Base-by-base conservation (phyloP, 2,329 filamentous ascomycete genomes). In the Didymellaceae sp. region DNA sequence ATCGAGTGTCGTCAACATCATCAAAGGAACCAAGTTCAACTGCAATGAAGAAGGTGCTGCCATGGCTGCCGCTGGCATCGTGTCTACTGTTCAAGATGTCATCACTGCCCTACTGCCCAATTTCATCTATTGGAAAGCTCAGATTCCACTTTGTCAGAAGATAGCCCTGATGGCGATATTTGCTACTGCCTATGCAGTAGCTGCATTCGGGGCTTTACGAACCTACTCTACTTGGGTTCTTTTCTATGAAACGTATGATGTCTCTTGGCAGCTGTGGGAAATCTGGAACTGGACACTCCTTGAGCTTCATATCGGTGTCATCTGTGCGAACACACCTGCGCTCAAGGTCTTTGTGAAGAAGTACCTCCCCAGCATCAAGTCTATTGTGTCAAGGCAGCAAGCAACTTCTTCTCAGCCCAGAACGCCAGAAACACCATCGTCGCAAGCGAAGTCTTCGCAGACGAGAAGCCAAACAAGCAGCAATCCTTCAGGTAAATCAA, bases 41-140 rank as follows among this genome's bases (percentile, higher is more conserved):
- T 65, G 62, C 45, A 25, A 55, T 13, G 44, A 65, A 25, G 59
- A 63, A 39, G 57, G 48, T 11, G 59, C 51, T 11, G 55, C 56
- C 18, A 35, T 62, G 2, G 14, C 57, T 10, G 40, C 57, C 4
- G 55, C 54, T 3, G 55, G 49, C 16, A 41, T 62, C 2, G 42
- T 63, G 5, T 52, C 52, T 6, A 52, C 59, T 0, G 37, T 61
- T 2, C 60, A 62, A 33, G 62, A 65, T 10, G 32, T 59, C 7
- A 39, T 62, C 25, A 46, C 55, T 3, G 52, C 57, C 0, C 22
- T 61, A 3, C 43, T 65, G 4, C 62, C 61, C 3, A 57, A 53
- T 10, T 38, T 58, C 3, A 41, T 65, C 13, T 62, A 58, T 30
- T 65, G 59, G 62, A 58, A 63, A 16, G 16, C 62, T 5, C 50